Conservation (phyloP, 305 asterid genomes). For the Solanum hybrid region DNA sequence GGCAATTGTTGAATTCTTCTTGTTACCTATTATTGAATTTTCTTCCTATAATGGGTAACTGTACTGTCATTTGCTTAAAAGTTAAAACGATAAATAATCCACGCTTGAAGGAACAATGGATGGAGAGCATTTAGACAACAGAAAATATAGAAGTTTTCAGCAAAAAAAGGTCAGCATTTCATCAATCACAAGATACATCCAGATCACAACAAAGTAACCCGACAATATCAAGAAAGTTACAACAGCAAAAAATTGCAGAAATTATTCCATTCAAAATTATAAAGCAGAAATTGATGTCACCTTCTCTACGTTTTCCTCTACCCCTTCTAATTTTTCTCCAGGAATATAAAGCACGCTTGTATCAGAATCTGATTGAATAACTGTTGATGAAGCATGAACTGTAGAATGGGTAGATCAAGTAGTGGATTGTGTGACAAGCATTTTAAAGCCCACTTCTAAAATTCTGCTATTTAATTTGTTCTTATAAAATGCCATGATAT, state of each 20-base stretch:
- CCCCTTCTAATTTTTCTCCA: background rate
- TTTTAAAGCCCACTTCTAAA: background rate
- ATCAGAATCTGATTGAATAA: background rate
- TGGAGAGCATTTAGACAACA: background rate
- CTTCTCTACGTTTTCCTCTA: background rate
- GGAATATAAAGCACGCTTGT: background rate
- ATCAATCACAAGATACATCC: background rate
- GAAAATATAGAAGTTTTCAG: background rate
- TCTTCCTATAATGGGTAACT: background rate
- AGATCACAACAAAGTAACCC: background rate
- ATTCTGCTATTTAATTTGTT: background rate
- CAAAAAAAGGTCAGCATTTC: background rate
- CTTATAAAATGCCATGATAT: background rate
- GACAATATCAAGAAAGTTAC: background rate
- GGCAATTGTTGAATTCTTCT: background rate
- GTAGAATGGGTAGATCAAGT: background rate
- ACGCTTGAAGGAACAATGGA: background rate
- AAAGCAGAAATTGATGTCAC: background rate
- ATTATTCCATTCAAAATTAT: background rate
- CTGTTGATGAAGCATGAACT: background rate
- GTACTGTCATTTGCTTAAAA: background rate
- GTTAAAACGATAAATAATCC: background rate
- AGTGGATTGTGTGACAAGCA: background rate
- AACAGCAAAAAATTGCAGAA: background rate
- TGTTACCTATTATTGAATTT: background rate